Conservation (phyloP, 2,329 filamentous ascomycete species). For the Ceratocystiopsis sp. region DNA sequence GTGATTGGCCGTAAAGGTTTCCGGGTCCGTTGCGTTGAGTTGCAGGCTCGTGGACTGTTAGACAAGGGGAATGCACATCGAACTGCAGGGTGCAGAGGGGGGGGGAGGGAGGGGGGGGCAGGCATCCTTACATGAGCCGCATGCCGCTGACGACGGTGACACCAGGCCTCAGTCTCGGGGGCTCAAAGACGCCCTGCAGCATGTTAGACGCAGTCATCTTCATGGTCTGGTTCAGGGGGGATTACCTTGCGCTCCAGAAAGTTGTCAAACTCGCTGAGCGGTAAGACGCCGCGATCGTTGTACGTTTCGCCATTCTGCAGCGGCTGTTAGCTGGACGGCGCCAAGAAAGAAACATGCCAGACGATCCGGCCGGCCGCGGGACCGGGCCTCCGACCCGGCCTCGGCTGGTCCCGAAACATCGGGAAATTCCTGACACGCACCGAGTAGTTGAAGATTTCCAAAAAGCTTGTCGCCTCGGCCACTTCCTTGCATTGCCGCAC, state of each 20-base stretch:
- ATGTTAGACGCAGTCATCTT: no score
- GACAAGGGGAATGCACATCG: no score
- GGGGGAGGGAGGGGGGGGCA: neutral
- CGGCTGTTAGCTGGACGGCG: neutral
- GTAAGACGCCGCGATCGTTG: slow-evolving; percentile 33
- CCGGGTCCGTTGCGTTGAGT: slow-evolving; percentile 34
- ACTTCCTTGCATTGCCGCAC: slow-evolving; percentile 31
- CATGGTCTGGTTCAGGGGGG: neutral
- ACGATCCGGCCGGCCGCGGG: neutral
- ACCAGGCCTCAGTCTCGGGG: slow-evolving; percentile 24
- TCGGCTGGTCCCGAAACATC: neutral
- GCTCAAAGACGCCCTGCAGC: slow-evolving; percentile 21
- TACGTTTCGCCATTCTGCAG: slow-evolving; percentile 32
- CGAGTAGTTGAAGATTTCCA: slow-evolving; percentile 43
- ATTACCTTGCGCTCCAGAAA: slow-evolving; percentile 33
- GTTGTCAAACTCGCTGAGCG: slow-evolving; percentile 33
- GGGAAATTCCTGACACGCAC: slow-evolving; percentile 24
- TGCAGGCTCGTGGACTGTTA: slow-evolving; percentile 26
- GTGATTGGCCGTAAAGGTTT: slow-evolving; percentile 39
- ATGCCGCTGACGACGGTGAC: slow-evolving; percentile 32
- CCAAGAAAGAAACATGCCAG: no score
- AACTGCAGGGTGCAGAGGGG: no score
- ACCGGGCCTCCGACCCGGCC: neutral
- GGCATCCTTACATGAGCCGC: slow-evolving; percentile 32
- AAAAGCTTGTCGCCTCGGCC: slow-evolving; percentile 33